Evolutionary conservation across 2,329 filamentous ascomycete genomes (phyloP).

Genomic region (Arthrinium phaeospermum): DNA sequence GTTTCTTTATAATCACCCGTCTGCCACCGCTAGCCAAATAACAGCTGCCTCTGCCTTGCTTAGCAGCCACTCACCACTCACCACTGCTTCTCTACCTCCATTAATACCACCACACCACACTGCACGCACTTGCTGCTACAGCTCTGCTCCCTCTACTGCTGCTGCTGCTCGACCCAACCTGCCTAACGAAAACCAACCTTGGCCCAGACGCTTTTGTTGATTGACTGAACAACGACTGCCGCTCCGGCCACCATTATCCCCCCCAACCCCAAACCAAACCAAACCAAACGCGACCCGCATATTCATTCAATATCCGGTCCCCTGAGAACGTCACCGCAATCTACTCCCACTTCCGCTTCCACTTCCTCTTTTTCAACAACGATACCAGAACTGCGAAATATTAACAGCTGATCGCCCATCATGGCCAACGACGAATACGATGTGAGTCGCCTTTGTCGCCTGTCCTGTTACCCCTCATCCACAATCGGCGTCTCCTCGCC

Average conservation of each 20-base stretch:
- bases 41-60: constrained; percentile 2
- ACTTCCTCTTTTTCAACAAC: constrained; percentile 15
- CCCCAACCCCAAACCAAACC: constrained; percentile 11
- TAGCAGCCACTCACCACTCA: neutral
- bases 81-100: neutral
- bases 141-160: neutral
- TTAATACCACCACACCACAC: neutral
- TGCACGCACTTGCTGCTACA: neutral
- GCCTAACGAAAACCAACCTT: neutral
- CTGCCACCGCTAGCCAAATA: constrained; percentile 9
- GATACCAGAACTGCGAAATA: constrained; percentile 10
- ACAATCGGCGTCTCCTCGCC: constrained; percentile 28
- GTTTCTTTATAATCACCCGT: constrained; percentile 13
- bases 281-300: constrained; percentile 8
- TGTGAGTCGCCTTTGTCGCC: constrained; percentile 63
- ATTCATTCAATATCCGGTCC: constrained; percentile 18
- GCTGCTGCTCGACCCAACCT: neutral
- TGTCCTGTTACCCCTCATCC: constrained; percentile 32
- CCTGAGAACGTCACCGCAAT: constrained; percentile 17
- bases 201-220: constrained; percentile 10
- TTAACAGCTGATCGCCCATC: constrained; percentile 44
- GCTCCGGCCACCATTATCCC: constrained; percentile 10
- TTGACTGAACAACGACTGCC: constrained; percentile 7
- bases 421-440: constrained; percentile 99
- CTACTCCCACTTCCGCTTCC: constrained; percentile 11